Evolutionary conservation across 2,329 filamentous ascomycete genomes (phyloP), one percentile per base, ranked within the genome.

Genomic region (Alternaria viburni): DNA sequence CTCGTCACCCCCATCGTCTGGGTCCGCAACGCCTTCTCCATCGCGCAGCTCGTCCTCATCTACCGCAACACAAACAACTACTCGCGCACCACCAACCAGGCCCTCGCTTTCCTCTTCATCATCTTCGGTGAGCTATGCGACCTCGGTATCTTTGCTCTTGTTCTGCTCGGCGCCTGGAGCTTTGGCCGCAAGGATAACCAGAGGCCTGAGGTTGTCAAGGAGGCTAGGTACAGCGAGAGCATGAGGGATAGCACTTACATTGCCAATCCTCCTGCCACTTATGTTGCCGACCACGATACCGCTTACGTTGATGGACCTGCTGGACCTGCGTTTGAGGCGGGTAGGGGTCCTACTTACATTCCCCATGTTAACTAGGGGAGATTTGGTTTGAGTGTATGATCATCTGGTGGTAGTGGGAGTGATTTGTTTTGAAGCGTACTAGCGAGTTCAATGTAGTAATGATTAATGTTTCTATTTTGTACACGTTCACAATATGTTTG

Each of bases 61-160:
- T 69, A 69, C 46, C 41, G 56, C 46, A 46, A 70, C 51, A 47
- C 59, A 10, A 66, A 61, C 30, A 45, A 36, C 23, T 70, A 63
- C 61, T 69, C 68, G 7, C 65, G 64, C 44, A 69, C 62, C 11
- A 69, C 68, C 15, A 70, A 68, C 43, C 64, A 66, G 8, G 68
- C 68, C 3, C 60, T 70, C 4, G 67, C 68, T 1, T 70, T 70
- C 45, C 36, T 70, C 17, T 70, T 70, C 66, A 70, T 70, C 57
- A 68, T 70, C 61, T 70, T 70, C 21, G 66, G 60, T 8, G 62
- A 70, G 56, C 36, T 70, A 3, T 57, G 59, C 25, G 58, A 70
- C 15, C 49, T 70, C 8, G 66, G 61, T 1, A 64, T 70, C 26
- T 45, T 70, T 2, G 63, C 61, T 0, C 19, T 70, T 15, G 56